Base-by-base conservation (phyloP, 2,329 filamentous ascomycete genomes). In the Neofusicoccum kwambonambiense region DNA sequence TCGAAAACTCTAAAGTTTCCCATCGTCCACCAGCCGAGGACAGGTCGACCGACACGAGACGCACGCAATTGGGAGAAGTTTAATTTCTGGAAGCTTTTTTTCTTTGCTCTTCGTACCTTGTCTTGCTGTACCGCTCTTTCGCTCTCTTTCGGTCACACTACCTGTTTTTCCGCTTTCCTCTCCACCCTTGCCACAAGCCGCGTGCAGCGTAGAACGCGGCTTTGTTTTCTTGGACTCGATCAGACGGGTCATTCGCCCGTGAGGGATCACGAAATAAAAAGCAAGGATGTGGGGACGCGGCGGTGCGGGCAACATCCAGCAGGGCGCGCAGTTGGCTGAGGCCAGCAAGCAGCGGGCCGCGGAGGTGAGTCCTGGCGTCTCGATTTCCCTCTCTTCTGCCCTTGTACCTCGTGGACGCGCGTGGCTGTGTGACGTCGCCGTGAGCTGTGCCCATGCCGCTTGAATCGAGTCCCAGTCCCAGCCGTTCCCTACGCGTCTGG, bases 301-400 rank as follows among this genome's bases (percentile, higher is more conserved):
- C 54, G 80, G 80, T 45, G 79, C 79, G 17, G 80, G 80, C 22
- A 82, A 82, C 67, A 79, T 80, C 56, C 72, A 66, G 51, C 52
- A 58, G 51, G 51, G 50, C 34, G 69, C 68, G 39, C 74, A 75
- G 57, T 69, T 76, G 9, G 68, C 74, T 42, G 73, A 76, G 60
- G 70, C 72, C 42, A 76, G 67, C 60, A 72, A 71, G 64, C 56
- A 60, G 31, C 74, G 69, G 54, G 65, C 68, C 27, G 68, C 70
- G 41, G 75, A 76, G 66, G 76, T 77, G 63, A 51, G 70, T 67
- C 57, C 62, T 35, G 37, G 39, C 39, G 27, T 45, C 7, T 37
- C 15, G 13, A 19, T 45, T 45, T 13, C 31, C 15, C 45, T 47
- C 34, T 31, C 22, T 34, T 22, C 35, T 27, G 12, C 41, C 4